Evolutionary conservation across 352 stramenopile genomes (phyloP), one percentile per base, ranked within the genome.

Genomic region (Pythium pyrilobum): DNA sequence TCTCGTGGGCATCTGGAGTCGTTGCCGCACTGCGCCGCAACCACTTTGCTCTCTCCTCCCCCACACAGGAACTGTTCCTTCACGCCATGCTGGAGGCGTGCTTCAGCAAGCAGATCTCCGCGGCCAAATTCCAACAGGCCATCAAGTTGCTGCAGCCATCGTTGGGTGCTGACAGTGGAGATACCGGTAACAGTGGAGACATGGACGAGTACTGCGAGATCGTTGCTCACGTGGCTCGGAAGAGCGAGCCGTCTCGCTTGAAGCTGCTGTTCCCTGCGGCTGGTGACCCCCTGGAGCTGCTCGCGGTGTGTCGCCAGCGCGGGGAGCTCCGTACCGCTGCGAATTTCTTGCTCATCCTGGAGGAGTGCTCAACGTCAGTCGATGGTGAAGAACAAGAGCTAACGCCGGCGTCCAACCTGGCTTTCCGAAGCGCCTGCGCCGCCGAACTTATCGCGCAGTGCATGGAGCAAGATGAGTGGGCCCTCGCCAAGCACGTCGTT

Each of bases 201-300:
- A 75, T 87, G 32, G 80, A 83, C 21, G 81, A 89, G 58, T 94
- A 91, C 51, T 92, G 83, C 27, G 83, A 92, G 54, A 88, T 94
- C 32, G 74, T 94, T 8, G 83, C 83, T 1, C 73, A 94, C 41
- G 81, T 94, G 4, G 83, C 81, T 25, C 79, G 81, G 23, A 94
- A 94, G 61, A 89, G 81, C 52, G 84, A 94, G 46, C 84, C 81
- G 5, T 91, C 82, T 25, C 75, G 84, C 2, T 60, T 91, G 11
- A 71, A 75, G 46, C 5, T 87, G 40, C 52, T 94, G 40, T 94
- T 94, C 33, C 79, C 78, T 1, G 40, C 69, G 3, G 81, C 72
- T 0, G 84, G 84, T 0, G 84, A 94, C 27, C 81, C 84, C 3
- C 58, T 85, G 29, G 67, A 85, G 29, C 62, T 94, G 21, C 66